Evolutionary conservation across 257 asterid species (phyloP).

Genomic region (Forsythia suspensa): DNA sequence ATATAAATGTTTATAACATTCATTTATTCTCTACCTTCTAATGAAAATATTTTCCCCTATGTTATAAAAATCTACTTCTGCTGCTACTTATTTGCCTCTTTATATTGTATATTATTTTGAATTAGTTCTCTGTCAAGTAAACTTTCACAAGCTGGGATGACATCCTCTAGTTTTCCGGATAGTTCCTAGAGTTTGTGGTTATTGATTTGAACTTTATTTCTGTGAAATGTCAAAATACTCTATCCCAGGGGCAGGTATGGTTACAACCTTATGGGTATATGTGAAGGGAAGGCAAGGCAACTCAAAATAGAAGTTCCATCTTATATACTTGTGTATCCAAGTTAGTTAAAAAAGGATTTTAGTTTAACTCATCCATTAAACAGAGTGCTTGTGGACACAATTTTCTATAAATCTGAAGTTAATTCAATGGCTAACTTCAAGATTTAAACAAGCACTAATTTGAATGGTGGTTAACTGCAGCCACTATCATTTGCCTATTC

Average conservation of each 20-base stretch:
- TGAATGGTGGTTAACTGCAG: conserved; percentile 12
- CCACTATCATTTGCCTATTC: conserved; percentile 3
- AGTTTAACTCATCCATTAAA: not conserved
- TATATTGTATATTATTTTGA: not conserved
- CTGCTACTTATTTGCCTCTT: not conserved
- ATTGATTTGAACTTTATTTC: not conserved
- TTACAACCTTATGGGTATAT: not conserved
- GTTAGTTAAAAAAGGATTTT: not conserved
- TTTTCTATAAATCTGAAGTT: conserved; percentile 1
- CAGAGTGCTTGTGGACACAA: not conserved
- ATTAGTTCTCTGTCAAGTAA: not conserved
- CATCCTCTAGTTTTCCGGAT: not conserved
- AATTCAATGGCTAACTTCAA: conserved; percentile 1
- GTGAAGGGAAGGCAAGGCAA: not conserved
- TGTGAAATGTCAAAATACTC: not conserved
- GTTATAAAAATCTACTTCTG: not conserved
- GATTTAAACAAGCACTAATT: not conserved
- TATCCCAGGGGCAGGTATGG: not conserved
- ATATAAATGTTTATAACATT: not conserved
- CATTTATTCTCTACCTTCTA: not conserved
- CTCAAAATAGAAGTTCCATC: not conserved
- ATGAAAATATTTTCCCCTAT: not conserved
- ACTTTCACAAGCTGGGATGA: not conserved
- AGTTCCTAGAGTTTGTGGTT: not conserved
- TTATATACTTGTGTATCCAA: not conserved